Percentiles rank a stretch among this genome's conserved stretches.
These are phyloP conservation scores for Isabelozyma heimii DNA, from an alignment of 805 yeast genomes.

Conservation along the genomic window DNA sequence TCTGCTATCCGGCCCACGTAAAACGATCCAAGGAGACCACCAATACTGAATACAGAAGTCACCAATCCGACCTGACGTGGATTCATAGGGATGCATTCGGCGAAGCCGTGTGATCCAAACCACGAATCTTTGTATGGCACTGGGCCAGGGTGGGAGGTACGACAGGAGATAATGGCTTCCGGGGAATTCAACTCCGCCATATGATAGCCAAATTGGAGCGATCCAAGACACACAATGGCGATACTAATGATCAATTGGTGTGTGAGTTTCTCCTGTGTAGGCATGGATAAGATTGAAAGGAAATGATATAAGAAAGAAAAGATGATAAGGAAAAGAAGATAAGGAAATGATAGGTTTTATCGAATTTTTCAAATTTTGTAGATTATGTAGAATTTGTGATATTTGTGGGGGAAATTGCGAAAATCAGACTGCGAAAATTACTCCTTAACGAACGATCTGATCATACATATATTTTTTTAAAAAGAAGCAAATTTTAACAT, in stretches of 20 bases:
- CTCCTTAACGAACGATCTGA: not conserved
- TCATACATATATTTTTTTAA: too few relatives aligned
- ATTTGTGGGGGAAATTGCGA: not conserved
- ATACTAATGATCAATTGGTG: conserved; percentile 41
- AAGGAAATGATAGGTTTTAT: not conserved
- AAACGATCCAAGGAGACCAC: conserved; percentile 77
- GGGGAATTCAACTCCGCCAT: conserved; percentile 95
- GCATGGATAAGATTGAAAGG: not conserved
- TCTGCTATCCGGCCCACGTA: conserved; percentile 67
- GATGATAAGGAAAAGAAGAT: not conserved
- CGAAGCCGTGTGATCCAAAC: conserved; percentile 38
- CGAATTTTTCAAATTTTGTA: not conserved
- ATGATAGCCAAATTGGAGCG: conserved; percentile 91
- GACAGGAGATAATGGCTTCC: conserved; percentile 64
- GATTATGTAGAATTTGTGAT: not conserved
- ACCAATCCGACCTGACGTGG: conserved; percentile 64
- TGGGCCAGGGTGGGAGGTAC: conserved; percentile 24
- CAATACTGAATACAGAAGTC: conserved; percentile 77
- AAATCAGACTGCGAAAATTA: not conserved
- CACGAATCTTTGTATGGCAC: conserved; percentile 33
- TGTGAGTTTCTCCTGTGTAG: conserved; percentile 14
- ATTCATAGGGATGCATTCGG: conserved; percentile 56
- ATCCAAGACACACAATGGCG: conserved; percentile 66
- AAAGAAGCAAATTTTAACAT: too few relatives aligned
- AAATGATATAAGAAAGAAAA: not conserved